Base-by-base conservation (phyloP, 148 eudicot species). In the Spergularia marina region DNA sequence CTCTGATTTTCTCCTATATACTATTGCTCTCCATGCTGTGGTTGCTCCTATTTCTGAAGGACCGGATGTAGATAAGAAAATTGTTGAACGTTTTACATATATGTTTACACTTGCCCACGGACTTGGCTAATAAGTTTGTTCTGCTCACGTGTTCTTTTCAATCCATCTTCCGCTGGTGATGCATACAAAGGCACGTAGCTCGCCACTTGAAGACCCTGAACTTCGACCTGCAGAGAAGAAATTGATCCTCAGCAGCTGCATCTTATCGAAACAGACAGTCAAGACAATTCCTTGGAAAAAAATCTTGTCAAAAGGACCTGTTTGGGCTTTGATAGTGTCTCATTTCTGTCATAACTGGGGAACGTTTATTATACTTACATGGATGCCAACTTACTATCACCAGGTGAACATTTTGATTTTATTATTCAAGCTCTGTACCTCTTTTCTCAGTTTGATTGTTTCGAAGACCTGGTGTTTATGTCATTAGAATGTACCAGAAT, bases 271-370 rank as follows among this genome's bases (percentile, higher is more conserved):
- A 69, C 91, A 88, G 74, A 92, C 97, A 53, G 89, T 89, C 56
- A 89, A 88, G 79, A 74, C 80, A 10, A 89, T 95, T 71, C 99
- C 99, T 49, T 95, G 99, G 99, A 75, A 74, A 68, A 73, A 71
- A 78, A 92, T 95, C 61, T 83, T 95, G 84, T 92, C 99, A 49
- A 92, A 95, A 74, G 41, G 83, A 53, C 97, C 99, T 58, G 99
- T 95, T 7, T 95, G 99, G 99, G 99, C 99, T 25, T 73, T 95
- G 79, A 95, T 95, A 67, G 91, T 88, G 58, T 95, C 80, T 73
- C 99, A 95, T 70, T 95, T 95, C 86, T 95, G 99, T 84, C 99
- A 95, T 83, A 95, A 95, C 72, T 95, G 96, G 96, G 99, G 99
- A 67, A 95, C 99, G 39, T 95, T 95, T 79, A 95, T 95, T 71